Conservation (phyloP, 2,329 filamentous ascomycete species). For the Fusarium protoensiforme region DNA sequence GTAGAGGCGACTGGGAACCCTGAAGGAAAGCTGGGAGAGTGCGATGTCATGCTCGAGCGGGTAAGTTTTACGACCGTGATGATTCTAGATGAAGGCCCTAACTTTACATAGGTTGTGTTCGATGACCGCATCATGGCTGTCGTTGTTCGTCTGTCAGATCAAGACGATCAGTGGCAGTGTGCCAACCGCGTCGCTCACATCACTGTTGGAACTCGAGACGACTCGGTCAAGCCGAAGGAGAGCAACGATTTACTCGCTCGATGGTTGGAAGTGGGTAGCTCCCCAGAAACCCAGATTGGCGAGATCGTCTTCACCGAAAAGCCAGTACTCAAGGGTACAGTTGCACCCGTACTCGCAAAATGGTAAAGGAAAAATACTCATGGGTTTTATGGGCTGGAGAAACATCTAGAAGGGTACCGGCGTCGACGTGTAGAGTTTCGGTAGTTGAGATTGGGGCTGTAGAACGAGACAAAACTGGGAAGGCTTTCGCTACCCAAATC, state of each 20-base stretch:
- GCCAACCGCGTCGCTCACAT: slow-evolving; percentile 86
- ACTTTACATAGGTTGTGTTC: slow-evolving; percentile 73
- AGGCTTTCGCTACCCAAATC: neutral
- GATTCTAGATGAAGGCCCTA: slow-evolving; percentile 6
- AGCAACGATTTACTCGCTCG: slow-evolving; percentile 84
- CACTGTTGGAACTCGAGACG: slow-evolving; percentile 84
- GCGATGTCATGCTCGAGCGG: slow-evolving; percentile 72
- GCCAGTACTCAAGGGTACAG: slow-evolving; percentile 59
- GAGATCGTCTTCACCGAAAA: slow-evolving; percentile 63
- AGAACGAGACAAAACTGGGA: neutral
- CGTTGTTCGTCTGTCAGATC: slow-evolving; percentile 77
- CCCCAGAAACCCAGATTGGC: slow-evolving; percentile 55
- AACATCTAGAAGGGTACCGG: neutral
- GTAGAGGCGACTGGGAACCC: slow-evolving; percentile 49
- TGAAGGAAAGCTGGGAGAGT: slow-evolving; percentile 65
- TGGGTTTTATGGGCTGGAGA: neutral
- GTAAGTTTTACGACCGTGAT: slow-evolving; percentile 47
- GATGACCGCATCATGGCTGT: slow-evolving; percentile 92
- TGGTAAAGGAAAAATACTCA: slow-evolving; percentile 42
- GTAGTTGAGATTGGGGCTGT: neutral
- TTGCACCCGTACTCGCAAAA: slow-evolving; percentile 61
- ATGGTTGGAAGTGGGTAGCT: slow-evolving; percentile 73
- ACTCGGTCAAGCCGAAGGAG: slow-evolving; percentile 87
- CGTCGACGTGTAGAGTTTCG: neutral
- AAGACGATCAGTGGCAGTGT: slow-evolving; percentile 70